Evolutionary conservation across 495 filamentous ascomycete species (phyloP).

Genomic region (Tuber borchii): DNA sequence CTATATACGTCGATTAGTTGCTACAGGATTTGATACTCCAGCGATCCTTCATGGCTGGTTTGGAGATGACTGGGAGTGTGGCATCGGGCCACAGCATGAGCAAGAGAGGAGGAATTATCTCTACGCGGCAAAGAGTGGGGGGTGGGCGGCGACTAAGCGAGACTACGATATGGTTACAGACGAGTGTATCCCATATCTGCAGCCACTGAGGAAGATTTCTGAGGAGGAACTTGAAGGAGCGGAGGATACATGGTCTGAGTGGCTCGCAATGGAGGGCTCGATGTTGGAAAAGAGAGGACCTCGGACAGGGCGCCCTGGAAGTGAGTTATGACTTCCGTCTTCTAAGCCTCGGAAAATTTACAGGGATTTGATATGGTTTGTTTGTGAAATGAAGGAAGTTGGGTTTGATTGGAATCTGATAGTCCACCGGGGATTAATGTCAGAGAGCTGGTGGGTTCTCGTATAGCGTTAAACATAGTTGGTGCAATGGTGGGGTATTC

Average conservation of each 20-base stretch:
- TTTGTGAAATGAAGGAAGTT: not conserved
- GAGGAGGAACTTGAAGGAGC: conserved; percentile 77
- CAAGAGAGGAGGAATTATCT: conserved; percentile 89
- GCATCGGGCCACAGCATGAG: conserved; percentile 76
- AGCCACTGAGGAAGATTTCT: conserved; percentile 64
- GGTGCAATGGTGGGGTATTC: not conserved
- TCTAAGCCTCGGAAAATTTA: not conserved
- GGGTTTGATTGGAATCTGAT: not conserved
- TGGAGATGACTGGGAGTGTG: conserved; percentile 77
- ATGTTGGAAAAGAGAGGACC: conserved; percentile 63
- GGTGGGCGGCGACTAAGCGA: conserved; percentile 79
- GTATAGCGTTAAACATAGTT: not conserved
- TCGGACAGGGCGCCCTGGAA: not conserved
- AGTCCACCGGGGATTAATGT: not conserved
- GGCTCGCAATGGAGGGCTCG: conserved; percentile 93
- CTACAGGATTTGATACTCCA: conserved; percentile 81
- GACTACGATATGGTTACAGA: conserved; percentile 77
- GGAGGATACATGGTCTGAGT: conserved; percentile 75
- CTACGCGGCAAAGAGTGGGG: conserved; percentile 85
- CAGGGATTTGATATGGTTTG: not conserved
- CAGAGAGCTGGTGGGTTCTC: not conserved
- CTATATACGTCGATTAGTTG: conserved; percentile 83
- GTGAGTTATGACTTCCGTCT: not conserved
- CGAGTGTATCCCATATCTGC: conserved; percentile 79
- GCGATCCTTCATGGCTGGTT: conserved; percentile 89